Evolutionary conservation across 176 grass and related monocot species (phyloP), one percentile per base, ranked within the genome.

Genomic region (Oryza meridionalis): DNA sequence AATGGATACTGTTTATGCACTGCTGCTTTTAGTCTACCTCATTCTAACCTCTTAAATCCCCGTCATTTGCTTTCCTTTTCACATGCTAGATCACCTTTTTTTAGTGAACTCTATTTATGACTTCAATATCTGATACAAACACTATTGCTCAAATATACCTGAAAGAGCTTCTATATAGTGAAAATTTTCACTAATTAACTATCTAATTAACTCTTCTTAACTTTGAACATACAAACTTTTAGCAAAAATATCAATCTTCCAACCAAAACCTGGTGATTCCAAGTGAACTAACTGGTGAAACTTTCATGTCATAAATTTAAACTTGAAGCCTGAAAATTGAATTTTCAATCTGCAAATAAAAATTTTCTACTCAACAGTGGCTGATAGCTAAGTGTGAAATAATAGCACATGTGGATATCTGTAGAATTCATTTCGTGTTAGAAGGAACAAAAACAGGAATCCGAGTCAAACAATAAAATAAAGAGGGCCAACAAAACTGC

Each of bases 11-110:
- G 3, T 71, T 81, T 65, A 53, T 81, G 32, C 16, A 44, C 40
- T 65, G 33, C 55, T 85, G 55, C 53, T 72, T 76, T 31, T 38
- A 33, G 50, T 71, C 53, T 78, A 25, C 43, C 24, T 49, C 15
- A 72, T 32, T 65, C 47, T 15, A 72, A 47, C 55, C 29, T 5
- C 37, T 15, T 59, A 82, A 29, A 63, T 75, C 8, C 19, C 59
- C 6, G 7, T 47, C n/a, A 72, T 64, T 70, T 62, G 62, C 61
- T 73, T 78, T 22, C 22, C 16, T 65, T 72, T 10, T 53, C 68
- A 55, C 29, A 65, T 27, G 64, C 35, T 84, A 3, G 43, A 70
- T 71, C 24, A 78, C 2, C 55, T 53, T 59, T 61, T 80, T 80
- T 22, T 81, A 44, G 7, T 69, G 43, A 55, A 4, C 11, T 81